phyloP scores from a whole-genome alignment of 352 stramenopile species.

The Globisporangium middletonii region DNA sequence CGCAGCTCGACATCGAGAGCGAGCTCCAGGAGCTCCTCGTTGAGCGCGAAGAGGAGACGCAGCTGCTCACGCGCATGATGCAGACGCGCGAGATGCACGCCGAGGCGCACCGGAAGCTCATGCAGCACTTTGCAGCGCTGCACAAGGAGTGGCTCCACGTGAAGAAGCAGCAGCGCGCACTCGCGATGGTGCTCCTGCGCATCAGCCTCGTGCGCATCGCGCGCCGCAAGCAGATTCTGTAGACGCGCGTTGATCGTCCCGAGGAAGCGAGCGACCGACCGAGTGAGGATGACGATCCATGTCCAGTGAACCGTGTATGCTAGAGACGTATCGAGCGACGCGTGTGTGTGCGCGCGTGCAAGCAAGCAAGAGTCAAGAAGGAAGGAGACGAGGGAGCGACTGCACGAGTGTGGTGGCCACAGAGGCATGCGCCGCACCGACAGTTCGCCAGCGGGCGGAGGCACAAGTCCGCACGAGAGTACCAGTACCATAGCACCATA shows the following conservation, averaged over 20 bases:
- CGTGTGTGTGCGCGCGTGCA: too few relatives aligned
- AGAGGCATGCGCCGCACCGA: too few relatives aligned
- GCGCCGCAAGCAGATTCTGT: conserved; percentile 14
- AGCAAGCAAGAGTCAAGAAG: too few relatives aligned
- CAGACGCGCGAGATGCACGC: conserved; percentile 17
- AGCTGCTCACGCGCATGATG: conserved; percentile 20
- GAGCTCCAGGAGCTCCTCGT: conserved; percentile 17
- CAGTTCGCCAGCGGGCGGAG: too few relatives aligned
- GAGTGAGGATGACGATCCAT: too few relatives aligned
- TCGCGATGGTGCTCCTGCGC: conserved; percentile 17
- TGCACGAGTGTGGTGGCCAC: too few relatives aligned
- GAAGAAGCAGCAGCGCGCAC: conserved; percentile 17
- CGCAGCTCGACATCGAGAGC: conserved; percentile 13
- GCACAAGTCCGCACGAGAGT: too few relatives aligned
- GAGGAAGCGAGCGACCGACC: neutral
- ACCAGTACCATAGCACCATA: too few relatives aligned
- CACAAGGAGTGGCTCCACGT: conserved; percentile 16
- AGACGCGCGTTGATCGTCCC: neutral
- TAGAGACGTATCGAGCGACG: neutral
- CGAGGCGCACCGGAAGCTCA: conserved; percentile 17
- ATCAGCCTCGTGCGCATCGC: conserved; percentile 17
- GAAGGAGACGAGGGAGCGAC: too few relatives aligned
- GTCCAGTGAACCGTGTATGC: neutral
- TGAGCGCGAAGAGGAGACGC: conserved; percentile 14
- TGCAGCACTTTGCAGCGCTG: conserved; percentile 17